Conservation (phyloP, 257 asterid genomes). For the Nemophila menziesii region DNA sequence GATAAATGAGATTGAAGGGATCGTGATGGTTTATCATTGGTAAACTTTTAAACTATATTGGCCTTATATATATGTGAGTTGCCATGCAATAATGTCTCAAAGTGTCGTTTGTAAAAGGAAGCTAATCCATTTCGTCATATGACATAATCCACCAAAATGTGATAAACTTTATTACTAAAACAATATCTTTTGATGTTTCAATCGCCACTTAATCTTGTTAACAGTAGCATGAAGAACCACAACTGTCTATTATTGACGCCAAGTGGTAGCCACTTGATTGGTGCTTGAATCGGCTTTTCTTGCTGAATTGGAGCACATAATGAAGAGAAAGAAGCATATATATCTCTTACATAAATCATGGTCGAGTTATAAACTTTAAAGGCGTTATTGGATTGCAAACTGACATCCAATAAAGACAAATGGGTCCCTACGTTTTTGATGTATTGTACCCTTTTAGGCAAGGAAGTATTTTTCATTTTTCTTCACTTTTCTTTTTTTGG, state of each 20-base stretch:
- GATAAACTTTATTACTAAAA: neutral
- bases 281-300: neutral
- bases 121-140: neutral
- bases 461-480: neutral
- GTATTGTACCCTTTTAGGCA: neutral
- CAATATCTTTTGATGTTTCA: neutral
- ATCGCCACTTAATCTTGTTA: neutral
- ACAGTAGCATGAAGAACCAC: neutral
- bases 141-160: neutral
- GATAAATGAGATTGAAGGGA: too few relatives aligned
- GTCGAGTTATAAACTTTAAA: neutral
- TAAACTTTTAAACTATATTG: too few relatives aligned
- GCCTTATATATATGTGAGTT: too few relatives aligned
- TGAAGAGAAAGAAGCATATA: neutral
- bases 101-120: neutral
- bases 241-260: neutral
- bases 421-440: neutral
- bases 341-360: neutral
- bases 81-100: too few relatives aligned
- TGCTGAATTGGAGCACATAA: neutral
- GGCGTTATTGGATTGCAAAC: neutral
- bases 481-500: too few relatives aligned
- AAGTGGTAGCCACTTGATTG: neutral
- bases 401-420: neutral
- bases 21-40: too few relatives aligned